These are phyloP conservation scores for Dactylorhiza incarnata DNA, from an alignment of 106 monocot genomes.

Conservation along the genomic window DNA sequence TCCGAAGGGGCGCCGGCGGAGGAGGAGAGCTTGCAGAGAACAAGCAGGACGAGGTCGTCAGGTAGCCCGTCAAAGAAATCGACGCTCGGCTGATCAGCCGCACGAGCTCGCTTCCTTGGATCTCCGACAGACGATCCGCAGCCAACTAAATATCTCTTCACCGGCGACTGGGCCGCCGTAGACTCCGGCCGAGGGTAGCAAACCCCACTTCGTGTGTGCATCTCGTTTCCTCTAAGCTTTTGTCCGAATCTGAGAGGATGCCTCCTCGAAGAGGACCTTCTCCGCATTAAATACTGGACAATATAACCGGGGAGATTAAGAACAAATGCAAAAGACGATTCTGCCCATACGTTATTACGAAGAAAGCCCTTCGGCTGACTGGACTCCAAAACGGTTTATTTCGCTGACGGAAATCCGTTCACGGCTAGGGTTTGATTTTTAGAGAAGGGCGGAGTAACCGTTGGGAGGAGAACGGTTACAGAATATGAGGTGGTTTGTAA, in stretches of 20 bases:
- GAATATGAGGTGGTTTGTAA: not conserved
- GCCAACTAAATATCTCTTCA: not conserved
- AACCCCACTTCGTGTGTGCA: conserved; percentile 5
- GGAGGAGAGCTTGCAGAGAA: conserved; percentile 43
- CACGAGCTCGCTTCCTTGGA: not conserved
- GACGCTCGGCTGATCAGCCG: not conserved
- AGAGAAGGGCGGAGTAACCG: not conserved
- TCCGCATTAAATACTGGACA: not conserved
- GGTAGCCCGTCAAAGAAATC: conserved; percentile 39
- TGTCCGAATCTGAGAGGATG: conserved; percentile 7
- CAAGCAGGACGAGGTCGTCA: conserved; percentile 50
- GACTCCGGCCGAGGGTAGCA: not conserved
- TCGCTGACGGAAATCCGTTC: not conserved
- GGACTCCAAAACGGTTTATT: not conserved
- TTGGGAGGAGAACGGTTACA: not conserved
- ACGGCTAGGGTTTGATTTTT: no score
- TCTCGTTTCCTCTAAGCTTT: not conserved
- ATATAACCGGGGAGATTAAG: not conserved
- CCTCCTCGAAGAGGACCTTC: not conserved
- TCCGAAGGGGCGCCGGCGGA: conserved; percentile 39
- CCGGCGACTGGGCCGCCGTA: not conserved
- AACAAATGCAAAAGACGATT: not conserved
- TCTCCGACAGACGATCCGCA: not conserved
- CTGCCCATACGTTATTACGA: not conserved
- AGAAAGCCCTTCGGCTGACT: not conserved